Percentiles rank a stretch among this genome's conserved stretches.
Conservation (phyloP, 2,329 filamentous ascomycete genomes). For the Clathrospora elynae region DNA sequence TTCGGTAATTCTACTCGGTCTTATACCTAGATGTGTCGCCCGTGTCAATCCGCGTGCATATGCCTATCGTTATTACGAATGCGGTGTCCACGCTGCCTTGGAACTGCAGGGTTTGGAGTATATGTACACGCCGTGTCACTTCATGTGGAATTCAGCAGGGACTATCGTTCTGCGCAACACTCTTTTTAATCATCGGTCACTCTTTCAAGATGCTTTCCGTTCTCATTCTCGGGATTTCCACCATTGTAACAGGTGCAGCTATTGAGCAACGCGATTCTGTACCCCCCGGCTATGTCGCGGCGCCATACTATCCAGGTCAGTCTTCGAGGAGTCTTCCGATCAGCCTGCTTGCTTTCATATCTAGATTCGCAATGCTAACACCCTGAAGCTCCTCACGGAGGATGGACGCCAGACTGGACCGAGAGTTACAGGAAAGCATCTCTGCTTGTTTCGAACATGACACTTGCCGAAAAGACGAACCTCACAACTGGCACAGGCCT, state of each 20-base stretch:
- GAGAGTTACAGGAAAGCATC: constrained; percentile 73
- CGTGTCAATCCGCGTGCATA: not conserved
- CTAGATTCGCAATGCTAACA: not conserved
- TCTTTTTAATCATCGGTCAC: constrained; percentile 10
- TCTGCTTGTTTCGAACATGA: constrained; percentile 73
- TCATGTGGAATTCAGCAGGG: not conserved
- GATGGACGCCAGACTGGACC: constrained; percentile 71
- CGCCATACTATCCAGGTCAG: constrained; percentile 68
- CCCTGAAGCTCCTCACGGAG: constrained; percentile 64
- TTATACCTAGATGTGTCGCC: constrained; percentile 7
- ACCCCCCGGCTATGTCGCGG: constrained; percentile 43
- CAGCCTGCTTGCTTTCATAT: not conserved
- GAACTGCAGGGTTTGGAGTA: constrained; percentile 15
- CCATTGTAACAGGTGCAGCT: constrained; percentile 29
- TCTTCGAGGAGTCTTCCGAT: not conserved
- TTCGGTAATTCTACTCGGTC: constrained; percentile 8
- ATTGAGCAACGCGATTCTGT: constrained; percentile 41
- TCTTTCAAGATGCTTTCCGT: constrained; percentile 29
- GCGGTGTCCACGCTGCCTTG: constrained; percentile 5
- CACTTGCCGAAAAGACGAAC: constrained; percentile 79
- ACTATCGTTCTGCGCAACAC: constrained; percentile 6
- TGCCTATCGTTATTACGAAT: constrained; percentile 13
- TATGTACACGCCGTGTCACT: constrained; percentile 9
- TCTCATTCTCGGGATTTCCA: constrained; percentile 28
- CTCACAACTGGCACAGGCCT: constrained; percentile 73